phyloP scores from a whole-genome alignment of 306 rosid species.

The Prunus dulcis region DNA sequence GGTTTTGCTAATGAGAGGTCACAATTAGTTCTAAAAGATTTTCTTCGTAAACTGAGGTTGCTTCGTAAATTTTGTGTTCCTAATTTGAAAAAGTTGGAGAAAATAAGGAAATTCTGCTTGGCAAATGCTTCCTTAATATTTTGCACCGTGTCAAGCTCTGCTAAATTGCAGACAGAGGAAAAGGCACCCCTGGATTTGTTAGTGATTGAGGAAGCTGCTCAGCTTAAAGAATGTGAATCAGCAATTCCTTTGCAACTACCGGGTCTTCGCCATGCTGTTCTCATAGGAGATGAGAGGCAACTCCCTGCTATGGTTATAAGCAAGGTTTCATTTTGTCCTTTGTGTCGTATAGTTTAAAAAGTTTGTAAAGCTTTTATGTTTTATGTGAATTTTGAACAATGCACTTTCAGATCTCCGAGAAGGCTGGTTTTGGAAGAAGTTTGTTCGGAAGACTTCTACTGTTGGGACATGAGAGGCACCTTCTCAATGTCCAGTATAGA shows the following conservation, averaged over 20 bases:
- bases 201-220: slow-evolving; percentile 52
- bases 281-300: slow-evolving; percentile 50
- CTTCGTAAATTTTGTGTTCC: slow-evolving; percentile 30
- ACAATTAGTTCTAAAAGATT: background rate
- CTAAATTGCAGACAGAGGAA: slow-evolving; percentile 27
- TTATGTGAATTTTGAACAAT: too few relatives aligned
- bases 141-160: slow-evolving; percentile 45
- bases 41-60: slow-evolving; percentile 16
- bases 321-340: too few relatives aligned
- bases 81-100: slow-evolving; percentile 16
- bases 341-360: too few relatives aligned
- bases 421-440: slow-evolving; percentile 38
- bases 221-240: slow-evolving; percentile 49
- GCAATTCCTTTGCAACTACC: slow-evolving; percentile 42
- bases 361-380: too few relatives aligned
- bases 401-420: slow-evolving; percentile 16
- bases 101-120: slow-evolving; percentile 36
- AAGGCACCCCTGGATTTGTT: slow-evolving; percentile 30
- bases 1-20: slow-evolving; percentile 13
- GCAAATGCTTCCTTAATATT: too few relatives aligned
- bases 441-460: slow-evolving; percentile 32
- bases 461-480: slow-evolving; percentile 28
- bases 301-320: too few relatives aligned
- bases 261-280: slow-evolving; percentile 36
- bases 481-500: slow-evolving; percentile 36